Percentiles rank a stretch among this genome's conserved stretches.
phyloP scores from a whole-genome alignment of 148 eudicot species.

The Amaranthus cruentus region DNA sequence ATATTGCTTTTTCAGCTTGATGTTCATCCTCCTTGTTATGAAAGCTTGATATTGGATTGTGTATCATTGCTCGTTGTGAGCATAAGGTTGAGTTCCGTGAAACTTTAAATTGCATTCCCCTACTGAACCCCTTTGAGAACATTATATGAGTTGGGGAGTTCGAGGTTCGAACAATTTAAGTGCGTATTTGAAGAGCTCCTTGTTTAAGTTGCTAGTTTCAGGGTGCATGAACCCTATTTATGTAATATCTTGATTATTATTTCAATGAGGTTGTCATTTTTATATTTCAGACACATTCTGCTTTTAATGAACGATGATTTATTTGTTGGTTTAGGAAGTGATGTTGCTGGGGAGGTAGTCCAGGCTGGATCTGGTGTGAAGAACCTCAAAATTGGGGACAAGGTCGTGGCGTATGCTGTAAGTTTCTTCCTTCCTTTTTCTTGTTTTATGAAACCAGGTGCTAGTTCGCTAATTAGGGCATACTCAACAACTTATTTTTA shows the following conservation, averaged over 20 bases:
- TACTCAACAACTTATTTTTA: background rate
- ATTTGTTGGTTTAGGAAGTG: slow-evolving; percentile 43
- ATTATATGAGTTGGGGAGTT: background rate
- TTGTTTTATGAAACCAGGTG: background rate
- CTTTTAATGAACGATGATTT: background rate
- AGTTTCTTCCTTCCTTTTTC: slow-evolving; percentile 19
- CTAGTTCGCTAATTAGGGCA: too few relatives aligned
- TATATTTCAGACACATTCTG: background rate
- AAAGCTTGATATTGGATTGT: background rate
- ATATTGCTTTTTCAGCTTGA: background rate
- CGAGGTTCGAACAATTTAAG: too few relatives aligned
- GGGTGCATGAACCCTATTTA: too few relatives aligned
- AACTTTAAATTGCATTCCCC: background rate
- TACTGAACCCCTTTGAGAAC: background rate
- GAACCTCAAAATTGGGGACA: slow-evolving; percentile 64
- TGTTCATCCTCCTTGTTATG: background rate
- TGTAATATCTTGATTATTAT: too few relatives aligned
- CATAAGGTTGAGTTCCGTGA: background rate
- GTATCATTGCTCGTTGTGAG: background rate
- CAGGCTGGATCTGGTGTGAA: slow-evolving; percentile 57
- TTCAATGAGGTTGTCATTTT: background rate
- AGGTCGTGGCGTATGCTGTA: slow-evolving; percentile 56
- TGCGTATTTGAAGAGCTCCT: too few relatives aligned
- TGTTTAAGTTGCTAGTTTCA: too few relatives aligned
- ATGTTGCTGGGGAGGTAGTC: slow-evolving; percentile 81